These are phyloP conservation scores for Lentinula guzmanii DNA, from an alignment of 768 basidiomycete genomes.

Conservation along the genomic window DNA sequence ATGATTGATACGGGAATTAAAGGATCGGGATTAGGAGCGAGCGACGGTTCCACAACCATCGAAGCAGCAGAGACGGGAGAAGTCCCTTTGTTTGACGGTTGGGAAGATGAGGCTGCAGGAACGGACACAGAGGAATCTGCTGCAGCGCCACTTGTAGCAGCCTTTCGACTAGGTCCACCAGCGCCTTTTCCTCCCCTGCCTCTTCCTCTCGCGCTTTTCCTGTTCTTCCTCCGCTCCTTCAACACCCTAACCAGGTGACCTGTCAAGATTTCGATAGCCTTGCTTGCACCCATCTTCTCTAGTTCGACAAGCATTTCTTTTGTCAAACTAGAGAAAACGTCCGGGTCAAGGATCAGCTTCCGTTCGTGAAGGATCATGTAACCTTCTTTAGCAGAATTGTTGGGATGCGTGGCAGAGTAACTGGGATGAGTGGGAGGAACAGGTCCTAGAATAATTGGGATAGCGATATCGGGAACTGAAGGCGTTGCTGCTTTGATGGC, in stretches of 20 bases:
- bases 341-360: slow-evolving; percentile 77
- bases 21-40: slow-evolving; percentile 15
- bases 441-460: slow-evolving; percentile 75
- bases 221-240: slow-evolving; percentile 59
- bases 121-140: slow-evolving; percentile 31
- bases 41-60: slow-evolving; percentile 15
- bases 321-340: slow-evolving; percentile 75
- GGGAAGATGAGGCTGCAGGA: slow-evolving; percentile 21
- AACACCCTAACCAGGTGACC: slow-evolving; percentile 80
- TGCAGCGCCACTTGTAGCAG: slow-evolving; percentile 11
- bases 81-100: slow-evolving; percentile 25
- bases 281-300: slow-evolving; percentile 75
- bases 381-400: slow-evolving; percentile 46
- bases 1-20: not conserved
- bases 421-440: slow-evolving; percentile 60
- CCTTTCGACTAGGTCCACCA: slow-evolving; percentile 21
- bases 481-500: slow-evolving; percentile 22
- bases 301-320: slow-evolving; percentile 68
- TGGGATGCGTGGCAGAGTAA: slow-evolving; percentile 37
- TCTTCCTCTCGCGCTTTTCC: slow-evolving; percentile 35
- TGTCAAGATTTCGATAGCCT: slow-evolving; percentile 76
- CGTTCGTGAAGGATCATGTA: slow-evolving; percentile 82
- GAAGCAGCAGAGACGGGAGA: slow-evolving; percentile 20
- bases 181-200: slow-evolving; percentile 22
- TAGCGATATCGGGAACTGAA: slow-evolving; percentile 47